Conservation (phyloP, 2,329 filamentous ascomycete genomes). For the Aspergillus pseudoviridinutans region DNA sequence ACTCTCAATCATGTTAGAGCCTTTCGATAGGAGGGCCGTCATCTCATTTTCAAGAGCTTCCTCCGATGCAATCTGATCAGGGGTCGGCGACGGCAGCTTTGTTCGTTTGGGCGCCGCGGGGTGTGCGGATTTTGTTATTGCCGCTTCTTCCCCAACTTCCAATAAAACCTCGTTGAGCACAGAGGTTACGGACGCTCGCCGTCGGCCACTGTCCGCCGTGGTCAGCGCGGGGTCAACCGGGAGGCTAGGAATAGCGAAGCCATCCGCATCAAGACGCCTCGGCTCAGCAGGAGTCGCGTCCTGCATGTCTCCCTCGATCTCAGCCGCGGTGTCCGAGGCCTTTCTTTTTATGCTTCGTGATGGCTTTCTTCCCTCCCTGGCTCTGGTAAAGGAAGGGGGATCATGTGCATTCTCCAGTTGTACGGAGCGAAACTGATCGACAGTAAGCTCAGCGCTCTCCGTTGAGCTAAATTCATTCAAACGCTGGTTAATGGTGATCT, state of each 20-base stretch:
- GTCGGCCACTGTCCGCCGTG: constrained; percentile 14
- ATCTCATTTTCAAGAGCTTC: constrained; percentile 65
- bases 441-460: constrained; percentile 76
- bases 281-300: constrained; percentile 23
- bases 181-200: constrained; percentile 18
- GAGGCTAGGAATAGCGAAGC: constrained; percentile 60
- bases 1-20: constrained; percentile 34
- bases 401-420: constrained; percentile 65
- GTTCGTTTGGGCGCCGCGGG: constrained; percentile 28
- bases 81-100: constrained; percentile 50
- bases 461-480: constrained; percentile 88
- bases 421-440: constrained; percentile 69
- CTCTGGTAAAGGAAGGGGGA: constrained; percentile 69
- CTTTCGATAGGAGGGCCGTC: constrained; percentile 56
- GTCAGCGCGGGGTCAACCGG: constrained; percentile 44
- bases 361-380: constrained; percentile 57
- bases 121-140: constrained; percentile 22
- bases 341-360: constrained; percentile 35
- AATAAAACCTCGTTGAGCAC: constrained; percentile 19
- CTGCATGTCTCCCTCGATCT: constrained; percentile 45
- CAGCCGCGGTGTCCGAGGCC: constrained; percentile 34
- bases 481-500: constrained; percentile 85
- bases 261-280: constrained; percentile 59
- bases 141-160: constrained; percentile 17
- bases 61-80: constrained; percentile 58